phyloP scores from a whole-genome alignment of 1,284 basidiomycete genomes.

The Sphaerobolus stellatus region DNA sequence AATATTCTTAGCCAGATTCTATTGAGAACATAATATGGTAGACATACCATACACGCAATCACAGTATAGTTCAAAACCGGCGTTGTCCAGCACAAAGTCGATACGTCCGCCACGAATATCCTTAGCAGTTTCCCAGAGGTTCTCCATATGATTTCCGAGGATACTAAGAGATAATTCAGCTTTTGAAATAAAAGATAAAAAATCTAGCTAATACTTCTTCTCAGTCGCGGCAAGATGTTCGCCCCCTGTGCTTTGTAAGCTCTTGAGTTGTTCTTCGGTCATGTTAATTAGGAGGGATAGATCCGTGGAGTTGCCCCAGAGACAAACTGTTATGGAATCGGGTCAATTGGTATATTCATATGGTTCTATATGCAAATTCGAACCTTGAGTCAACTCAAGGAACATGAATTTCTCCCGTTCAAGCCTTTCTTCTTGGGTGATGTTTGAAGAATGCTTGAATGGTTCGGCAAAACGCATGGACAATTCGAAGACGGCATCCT shows the following conservation, averaged over 20 bases:
- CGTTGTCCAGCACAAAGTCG: conserved; percentile 88
- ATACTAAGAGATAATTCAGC: conserved; percentile 38
- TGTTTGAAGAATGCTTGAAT: conserved; percentile 60
- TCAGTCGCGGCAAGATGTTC: conserved; percentile 94
- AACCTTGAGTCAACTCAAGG: conserved; percentile 87
- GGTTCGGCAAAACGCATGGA: conserved; percentile 91
- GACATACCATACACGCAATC: conserved; percentile 88
- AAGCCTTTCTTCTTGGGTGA: conserved; percentile 52
- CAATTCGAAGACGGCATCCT: conserved; percentile 94
- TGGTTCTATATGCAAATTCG: conserved; percentile 16
- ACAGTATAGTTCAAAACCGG: conserved; percentile 95
- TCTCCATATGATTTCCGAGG: conserved; percentile 78
- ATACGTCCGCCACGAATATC: conserved; percentile 65
- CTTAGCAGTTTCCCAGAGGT: conserved; percentile 84
- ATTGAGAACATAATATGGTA: background rate
- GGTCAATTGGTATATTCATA: conserved; percentile 17
- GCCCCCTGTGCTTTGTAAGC: conserved; percentile 94
- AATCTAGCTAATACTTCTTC: conserved; percentile 58
- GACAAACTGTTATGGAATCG: conserved; percentile 58
- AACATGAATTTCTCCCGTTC: conserved; percentile 90
- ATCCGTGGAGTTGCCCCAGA: conserved; percentile 98
- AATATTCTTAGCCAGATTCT: background rate
- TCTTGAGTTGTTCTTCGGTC: conserved; percentile 98
- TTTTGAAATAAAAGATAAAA: background rate
- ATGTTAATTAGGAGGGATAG: conserved; percentile 95